A percentile compares a stretch with the other conserved stretches of the same genome.
phyloP scores from a whole-genome alignment of 1,284 basidiomycete species.

The Sphaerobolus stellatus region DNA sequence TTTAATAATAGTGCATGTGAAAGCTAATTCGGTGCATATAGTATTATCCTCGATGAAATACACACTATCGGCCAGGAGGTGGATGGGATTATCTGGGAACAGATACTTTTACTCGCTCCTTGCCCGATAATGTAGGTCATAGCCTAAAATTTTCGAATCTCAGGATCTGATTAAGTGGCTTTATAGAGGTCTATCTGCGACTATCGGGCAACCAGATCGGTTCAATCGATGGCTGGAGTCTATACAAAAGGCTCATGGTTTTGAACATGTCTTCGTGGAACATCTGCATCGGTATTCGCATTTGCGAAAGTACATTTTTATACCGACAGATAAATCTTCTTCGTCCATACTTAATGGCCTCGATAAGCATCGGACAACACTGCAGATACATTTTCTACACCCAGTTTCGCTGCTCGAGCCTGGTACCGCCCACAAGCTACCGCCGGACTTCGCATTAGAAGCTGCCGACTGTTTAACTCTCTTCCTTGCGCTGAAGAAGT shows the following conservation, averaged over 20 bases:
- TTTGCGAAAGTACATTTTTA: conserved; percentile 64
- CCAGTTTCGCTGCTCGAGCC: conserved; percentile 56
- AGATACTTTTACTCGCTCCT: conserved; percentile 61
- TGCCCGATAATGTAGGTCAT: conserved; percentile 63
- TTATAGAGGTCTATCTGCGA: conserved; percentile 66
- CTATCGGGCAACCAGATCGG: conserved; percentile 59
- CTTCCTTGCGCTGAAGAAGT: conserved; percentile 42
- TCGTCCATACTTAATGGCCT: conserved; percentile 40
- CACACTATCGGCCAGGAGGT: conserved; percentile 70
- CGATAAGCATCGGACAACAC: conserved; percentile 33
- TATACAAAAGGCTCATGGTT: conserved; percentile 58
- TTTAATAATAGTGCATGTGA: not conserved
- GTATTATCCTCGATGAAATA: conserved; percentile 73
- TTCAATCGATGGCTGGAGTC: conserved; percentile 66
- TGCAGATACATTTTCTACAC: conserved; percentile 54
- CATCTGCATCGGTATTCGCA: conserved; percentile 71
- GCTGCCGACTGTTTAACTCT: conserved; percentile 53
- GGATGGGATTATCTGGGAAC: conserved; percentile 69
- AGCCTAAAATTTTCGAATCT: conserved; percentile 2
- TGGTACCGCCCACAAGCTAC: conserved; percentile 45
- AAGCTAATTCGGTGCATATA: conserved; percentile 26
- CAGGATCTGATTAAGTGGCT: not conserved
- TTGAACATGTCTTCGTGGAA: conserved; percentile 55
- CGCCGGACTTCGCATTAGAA: conserved; percentile 62
- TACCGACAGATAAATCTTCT: conserved; percentile 24